Conservation (phyloP, 345 rosid genomes). For the Excoecaria cochinchinensis region DNA sequence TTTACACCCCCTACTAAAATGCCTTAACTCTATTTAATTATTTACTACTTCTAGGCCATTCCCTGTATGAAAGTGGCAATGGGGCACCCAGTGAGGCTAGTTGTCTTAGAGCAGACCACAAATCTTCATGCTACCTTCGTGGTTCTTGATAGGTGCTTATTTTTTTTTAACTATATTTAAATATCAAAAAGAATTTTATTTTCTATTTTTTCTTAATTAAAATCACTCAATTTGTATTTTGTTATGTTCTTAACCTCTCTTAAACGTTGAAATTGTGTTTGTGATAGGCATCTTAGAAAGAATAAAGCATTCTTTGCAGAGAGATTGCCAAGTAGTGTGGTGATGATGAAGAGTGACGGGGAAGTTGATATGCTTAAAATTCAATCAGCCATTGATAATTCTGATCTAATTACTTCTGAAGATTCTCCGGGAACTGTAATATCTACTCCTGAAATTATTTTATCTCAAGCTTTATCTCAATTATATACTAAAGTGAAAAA, state of each 20-base stretch:
- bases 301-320: slow-evolving; percentile 33
- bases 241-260: too few relatives aligned
- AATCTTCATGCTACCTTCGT: slow-evolving; percentile 37
- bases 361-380: slow-evolving; percentile 33
- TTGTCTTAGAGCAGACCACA: slow-evolving; percentile 35
- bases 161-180: too few relatives aligned
- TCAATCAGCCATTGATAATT: slow-evolving; percentile 3
- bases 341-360: slow-evolving; percentile 35
- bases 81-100: slow-evolving; percentile 38
- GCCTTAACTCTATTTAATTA: not conserved
- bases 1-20: not conserved
- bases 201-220: too few relatives aligned
- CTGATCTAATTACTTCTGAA: slow-evolving; percentile 9
- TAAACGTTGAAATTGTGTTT: not conserved
- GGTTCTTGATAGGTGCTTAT: slow-evolving; percentile 31
- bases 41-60: slow-evolving; percentile 25
- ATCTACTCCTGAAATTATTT: slow-evolving; percentile 26
- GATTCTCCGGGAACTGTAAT: slow-evolving; percentile 20
- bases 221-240: too few relatives aligned
- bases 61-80: slow-evolving; percentile 34
- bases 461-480: slow-evolving; percentile 23
- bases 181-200: too few relatives aligned
- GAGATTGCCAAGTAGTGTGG: slow-evolving; percentile 34
- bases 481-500: not conserved
- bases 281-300: slow-evolving; percentile 28